Percentiles rank a stretch among this genome's conserved stretches.
These are phyloP conservation scores for Aethionema arabicum DNA, from an alignment of 345 rosid genomes.

Conservation along the genomic window DNA sequence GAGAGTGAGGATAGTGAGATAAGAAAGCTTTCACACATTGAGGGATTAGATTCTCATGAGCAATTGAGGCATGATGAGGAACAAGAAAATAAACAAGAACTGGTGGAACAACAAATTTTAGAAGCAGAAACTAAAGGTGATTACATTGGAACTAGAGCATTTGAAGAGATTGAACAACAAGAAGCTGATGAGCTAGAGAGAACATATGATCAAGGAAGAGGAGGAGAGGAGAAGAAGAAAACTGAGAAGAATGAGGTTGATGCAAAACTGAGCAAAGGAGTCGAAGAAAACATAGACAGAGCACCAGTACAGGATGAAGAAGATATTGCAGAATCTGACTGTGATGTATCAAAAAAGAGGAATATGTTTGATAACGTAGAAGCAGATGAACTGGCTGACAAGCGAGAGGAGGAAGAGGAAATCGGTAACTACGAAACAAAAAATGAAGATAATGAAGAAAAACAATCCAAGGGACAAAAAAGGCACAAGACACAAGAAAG, in stretches of 20 bases:
- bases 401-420: background rate
- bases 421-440: background rate
- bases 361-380: too few relatives aligned
- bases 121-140: slow-evolving; percentile 17
- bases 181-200: slow-evolving; percentile 19
- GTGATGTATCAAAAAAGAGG: too few relatives aligned
- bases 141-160: background rate
- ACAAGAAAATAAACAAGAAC: slow-evolving; percentile 9
- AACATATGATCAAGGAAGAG: background rate
- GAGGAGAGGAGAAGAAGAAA: background rate
- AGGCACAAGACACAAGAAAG: background rate
- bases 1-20: slow-evolving; percentile 11
- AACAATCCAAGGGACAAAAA: background rate
- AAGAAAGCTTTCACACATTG: background rate
- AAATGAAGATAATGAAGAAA: too few relatives aligned
- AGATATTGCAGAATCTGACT: too few relatives aligned
- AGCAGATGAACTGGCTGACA: background rate
- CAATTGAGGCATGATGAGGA: slow-evolving; percentile 1
- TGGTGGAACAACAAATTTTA: slow-evolving; percentile 4
- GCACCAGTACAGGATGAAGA: background rate
- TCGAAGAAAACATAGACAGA: slow-evolving; percentile 10
- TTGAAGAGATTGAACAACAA: slow-evolving; percentile 14
- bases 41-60: background rate
- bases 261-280: slow-evolving; percentile 13
- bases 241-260: background rate